Percentiles rank a stretch among this genome's conserved stretches.
Conservation (phyloP, 306 rosid species). For the Clitoria ternatea region DNA sequence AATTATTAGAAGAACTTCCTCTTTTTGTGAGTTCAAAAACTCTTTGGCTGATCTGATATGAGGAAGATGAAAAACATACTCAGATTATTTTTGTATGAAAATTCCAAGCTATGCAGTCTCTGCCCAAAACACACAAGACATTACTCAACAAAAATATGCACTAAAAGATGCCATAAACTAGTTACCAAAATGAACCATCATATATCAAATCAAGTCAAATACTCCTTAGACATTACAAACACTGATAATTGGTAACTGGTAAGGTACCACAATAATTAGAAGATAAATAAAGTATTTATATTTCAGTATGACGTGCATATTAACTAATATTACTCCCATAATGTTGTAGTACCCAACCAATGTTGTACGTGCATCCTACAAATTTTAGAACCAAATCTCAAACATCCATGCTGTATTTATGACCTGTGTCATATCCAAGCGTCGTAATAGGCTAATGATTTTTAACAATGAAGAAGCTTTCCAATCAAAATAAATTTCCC, state of each 20-base stretch:
- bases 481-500: background rate
- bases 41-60: constrained; percentile 78
- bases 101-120: background rate
- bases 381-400: background rate
- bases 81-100: background rate
- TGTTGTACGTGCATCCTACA: background rate
- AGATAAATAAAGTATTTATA: background rate
- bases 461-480: background rate
- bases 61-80: constrained; percentile 27
- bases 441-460: background rate
- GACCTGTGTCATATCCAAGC: background rate
- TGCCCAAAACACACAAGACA: background rate
- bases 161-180: background rate
- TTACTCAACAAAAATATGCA: background rate
- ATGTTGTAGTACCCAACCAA: background rate
- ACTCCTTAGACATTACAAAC: background rate
- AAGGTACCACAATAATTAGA: background rate
- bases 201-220: background rate
- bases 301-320: background rate
- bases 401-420: background rate
- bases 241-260: too few relatives aligned
- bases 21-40: constrained; percentile 66
- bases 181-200: background rate
- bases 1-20: constrained; percentile 32
- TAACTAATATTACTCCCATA: background rate